phyloP scores from a whole-genome alignment of 768 basidiomycete genomes.

The Dioszegia aurantiaca region DNA sequence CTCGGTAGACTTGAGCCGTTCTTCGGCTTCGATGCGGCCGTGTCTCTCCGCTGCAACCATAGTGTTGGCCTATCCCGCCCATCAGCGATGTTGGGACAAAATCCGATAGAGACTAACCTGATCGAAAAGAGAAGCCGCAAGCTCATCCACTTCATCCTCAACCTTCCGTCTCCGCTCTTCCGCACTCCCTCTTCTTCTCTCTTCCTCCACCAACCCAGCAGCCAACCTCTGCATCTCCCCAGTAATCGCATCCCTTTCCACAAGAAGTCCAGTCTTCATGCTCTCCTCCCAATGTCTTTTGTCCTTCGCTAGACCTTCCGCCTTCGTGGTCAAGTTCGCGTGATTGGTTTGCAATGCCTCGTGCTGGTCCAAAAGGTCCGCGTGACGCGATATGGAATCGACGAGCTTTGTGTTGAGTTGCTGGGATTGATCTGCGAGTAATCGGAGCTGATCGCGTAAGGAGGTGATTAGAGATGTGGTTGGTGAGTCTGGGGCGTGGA shows the following conservation, averaged over 20 bases:
- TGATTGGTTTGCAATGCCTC: constrained; percentile 57
- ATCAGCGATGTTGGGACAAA: not conserved
- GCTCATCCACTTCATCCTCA: constrained; percentile 90
- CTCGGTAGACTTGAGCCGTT: constrained; percentile 74
- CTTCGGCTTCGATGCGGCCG: constrained; percentile 64
- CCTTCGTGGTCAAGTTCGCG: constrained; percentile 59
- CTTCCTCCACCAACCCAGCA: constrained; percentile 93
- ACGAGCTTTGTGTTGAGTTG: constrained; percentile 92
- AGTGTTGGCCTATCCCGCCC: constrained; percentile 69
- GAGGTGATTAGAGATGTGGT: constrained; percentile 67
- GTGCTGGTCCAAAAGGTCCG: constrained; percentile 85
- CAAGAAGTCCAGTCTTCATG: constrained; percentile 83
- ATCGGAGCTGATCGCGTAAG: constrained; percentile 74
- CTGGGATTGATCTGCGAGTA: constrained; percentile 83
- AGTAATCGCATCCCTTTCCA: constrained; percentile 87
- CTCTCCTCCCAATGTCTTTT: constrained; percentile 82
- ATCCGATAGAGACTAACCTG: constrained; percentile 41
- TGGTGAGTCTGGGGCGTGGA: constrained; percentile 68
- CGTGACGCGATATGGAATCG: constrained; percentile 82
- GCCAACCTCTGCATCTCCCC: constrained; percentile 87
- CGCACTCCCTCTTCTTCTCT: constrained; percentile 82
- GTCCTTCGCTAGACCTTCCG: constrained; percentile 78
- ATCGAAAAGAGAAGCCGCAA: constrained; percentile 82
- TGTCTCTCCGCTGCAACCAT: constrained; percentile 96
- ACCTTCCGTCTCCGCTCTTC: constrained; percentile 77